A percentile compares a stretch with the other conserved stretches of the same genome.
Conservation (phyloP, 2,329 filamentous ascomycete species). For the Scedosporium boydii region DNA sequence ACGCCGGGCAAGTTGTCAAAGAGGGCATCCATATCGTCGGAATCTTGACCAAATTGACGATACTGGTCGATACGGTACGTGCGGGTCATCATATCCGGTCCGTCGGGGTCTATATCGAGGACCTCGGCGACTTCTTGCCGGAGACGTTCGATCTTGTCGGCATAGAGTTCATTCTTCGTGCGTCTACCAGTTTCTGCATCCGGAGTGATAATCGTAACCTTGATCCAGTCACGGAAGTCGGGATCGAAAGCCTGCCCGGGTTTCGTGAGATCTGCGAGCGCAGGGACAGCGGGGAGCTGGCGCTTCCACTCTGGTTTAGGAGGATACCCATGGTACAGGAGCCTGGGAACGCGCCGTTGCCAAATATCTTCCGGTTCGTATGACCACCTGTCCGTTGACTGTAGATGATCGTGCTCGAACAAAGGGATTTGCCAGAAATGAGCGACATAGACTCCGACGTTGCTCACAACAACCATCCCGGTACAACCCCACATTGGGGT, state of each 20-base stretch:
- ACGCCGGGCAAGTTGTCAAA: neutral
- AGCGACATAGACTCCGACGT: slow-evolving; percentile 9
- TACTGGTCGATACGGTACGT: neutral
- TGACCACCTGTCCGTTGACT: neutral
- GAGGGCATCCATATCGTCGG: neutral
- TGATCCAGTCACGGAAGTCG: neutral
- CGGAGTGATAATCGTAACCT: neutral
- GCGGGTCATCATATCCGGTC: neutral
- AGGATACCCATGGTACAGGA: neutral
- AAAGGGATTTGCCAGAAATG: slow-evolving; percentile 12
- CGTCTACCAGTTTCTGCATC: neutral
- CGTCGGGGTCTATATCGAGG: neutral
- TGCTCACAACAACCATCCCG: slow-evolving; percentile 8
- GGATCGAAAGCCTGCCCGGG: neutral
- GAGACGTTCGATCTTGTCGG: neutral
- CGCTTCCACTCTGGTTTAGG: neutral
- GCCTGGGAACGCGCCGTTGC: neutral
- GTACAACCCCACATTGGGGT: slow-evolving; percentile 12
- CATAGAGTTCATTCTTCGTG: neutral
- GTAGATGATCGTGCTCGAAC: neutral
- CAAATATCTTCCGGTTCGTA: neutral
- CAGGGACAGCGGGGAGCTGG: neutral
- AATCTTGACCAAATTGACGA: neutral
- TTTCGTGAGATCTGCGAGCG: neutral
- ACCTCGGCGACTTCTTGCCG: neutral